Evolutionary conservation across 768 basidiomycete species (phyloP).

Genomic region (Paxillus rubicundulus): DNA sequence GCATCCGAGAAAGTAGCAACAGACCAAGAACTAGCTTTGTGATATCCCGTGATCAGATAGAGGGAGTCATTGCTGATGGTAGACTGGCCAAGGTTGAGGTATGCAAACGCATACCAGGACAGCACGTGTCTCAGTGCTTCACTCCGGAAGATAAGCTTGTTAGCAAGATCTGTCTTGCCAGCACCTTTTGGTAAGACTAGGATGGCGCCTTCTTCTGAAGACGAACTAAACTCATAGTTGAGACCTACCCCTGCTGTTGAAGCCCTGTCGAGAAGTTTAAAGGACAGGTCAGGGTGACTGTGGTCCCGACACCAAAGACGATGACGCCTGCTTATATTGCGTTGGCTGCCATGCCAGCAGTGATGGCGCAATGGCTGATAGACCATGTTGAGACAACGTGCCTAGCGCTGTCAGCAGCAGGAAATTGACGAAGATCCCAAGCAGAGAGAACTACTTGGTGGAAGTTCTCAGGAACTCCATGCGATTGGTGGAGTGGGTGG

Average conservation of each 20-base stretch:
- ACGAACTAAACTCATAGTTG: constrained; percentile 13
- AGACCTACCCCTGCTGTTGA: background rate
- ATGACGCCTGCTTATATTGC: background rate
- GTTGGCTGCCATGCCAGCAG: too few relatives aligned
- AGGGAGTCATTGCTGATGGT: constrained; percentile 15
- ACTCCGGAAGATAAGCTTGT: constrained; percentile 23
- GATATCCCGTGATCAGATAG: constrained; percentile 33
- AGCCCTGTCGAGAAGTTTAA: background rate
- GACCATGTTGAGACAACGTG: too few relatives aligned
- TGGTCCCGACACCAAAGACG: background rate
- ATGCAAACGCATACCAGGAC: constrained; percentile 33
- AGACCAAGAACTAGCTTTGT: constrained; percentile 30
- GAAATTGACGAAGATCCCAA: background rate
- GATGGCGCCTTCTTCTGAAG: constrained; percentile 30
- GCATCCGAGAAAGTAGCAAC: constrained; percentile 22
- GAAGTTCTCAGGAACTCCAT: constrained; percentile 31
- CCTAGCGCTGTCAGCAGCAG: background rate
- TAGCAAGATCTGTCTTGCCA: constrained; percentile 22
- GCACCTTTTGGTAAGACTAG: constrained; percentile 36
- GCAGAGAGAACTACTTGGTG: constrained; percentile 17
- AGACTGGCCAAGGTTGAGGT: constrained; percentile 23
- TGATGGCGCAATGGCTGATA: too few relatives aligned
- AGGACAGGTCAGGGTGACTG: background rate
- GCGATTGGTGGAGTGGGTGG: constrained; percentile 28
- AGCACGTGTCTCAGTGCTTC: constrained; percentile 26